Base-by-base conservation (phyloP, 345 rosid genomes). In the Chamaenerion angustifolium region DNA sequence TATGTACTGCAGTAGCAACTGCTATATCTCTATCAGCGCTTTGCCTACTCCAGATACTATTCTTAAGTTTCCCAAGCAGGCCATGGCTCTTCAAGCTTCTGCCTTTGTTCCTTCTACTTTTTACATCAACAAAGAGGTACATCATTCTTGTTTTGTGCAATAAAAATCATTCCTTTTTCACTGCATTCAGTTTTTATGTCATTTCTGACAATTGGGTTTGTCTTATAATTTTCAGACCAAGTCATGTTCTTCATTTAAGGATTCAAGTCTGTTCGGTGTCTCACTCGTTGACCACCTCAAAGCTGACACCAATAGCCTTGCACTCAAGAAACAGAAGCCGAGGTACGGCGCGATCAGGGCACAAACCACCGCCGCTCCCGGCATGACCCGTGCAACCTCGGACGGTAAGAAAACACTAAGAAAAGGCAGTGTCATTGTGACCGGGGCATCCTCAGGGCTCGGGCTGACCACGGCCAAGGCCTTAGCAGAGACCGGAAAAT, bases 401-500 rank as follows among this genome's bases (percentile, higher is more conserved):
- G 76, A 75, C 4, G 77, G 78, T 50, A 89, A 81, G 82, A 89
- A 89, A 62, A 89, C 86, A 31, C 67, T 81, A 14, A 74, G 86
- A 52, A 77, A 89, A 68, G 90, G 88, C 40, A 69, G 63, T 49
- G 94, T 83, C 44, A 44, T 85, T 1, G 51, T 90, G 55, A 90
- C 95, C 1, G 95, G 95, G 45, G 88, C 87, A 45, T 90, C 95
- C 1, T 86, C 98, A 3, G 87, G 95, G 43, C 56, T 90, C 46
- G 95, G 95, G 18, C 71, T 85, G 35, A 94, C 95, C 60, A 60
- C 88, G 4, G 88, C 95, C 8, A 90, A 81, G 76, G 81, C 94
- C 46, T 64, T 90, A 50, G 94, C 86, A 14, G 94, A 90, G 56
- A 70, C 81, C 9, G 97, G 93, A 40, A 88, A 88, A 60, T 82